These are phyloP conservation scores for Botryotinia calthae DNA, from an alignment of 2,329 filamentous ascomycete genomes.

Conservation along the genomic window DNA sequence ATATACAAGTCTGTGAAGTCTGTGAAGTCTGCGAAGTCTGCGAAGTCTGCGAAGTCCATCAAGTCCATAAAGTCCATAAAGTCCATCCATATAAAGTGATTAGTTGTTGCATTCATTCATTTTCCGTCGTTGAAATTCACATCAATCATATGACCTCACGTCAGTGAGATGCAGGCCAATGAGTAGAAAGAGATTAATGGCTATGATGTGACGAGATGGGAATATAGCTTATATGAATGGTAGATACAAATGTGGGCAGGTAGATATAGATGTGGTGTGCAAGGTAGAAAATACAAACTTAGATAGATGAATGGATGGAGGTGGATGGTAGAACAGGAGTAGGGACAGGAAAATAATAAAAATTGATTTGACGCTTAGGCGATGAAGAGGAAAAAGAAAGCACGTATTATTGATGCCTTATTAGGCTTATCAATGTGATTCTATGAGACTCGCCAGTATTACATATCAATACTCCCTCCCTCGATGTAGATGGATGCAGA, in stretches of 20 bases:
- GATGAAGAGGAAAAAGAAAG: no score
- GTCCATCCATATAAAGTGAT: neutral
- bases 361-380: no score
- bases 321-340: no score
- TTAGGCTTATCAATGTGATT: no score
- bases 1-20: neutral
- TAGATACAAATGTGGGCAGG: neutral
- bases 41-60: no score
- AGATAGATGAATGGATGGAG: no score
- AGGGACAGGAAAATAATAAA: no score
- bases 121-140: neutral
- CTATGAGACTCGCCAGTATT: neutral
- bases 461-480: no score
- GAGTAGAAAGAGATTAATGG: neutral
- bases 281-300: no score
- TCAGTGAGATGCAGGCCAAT: slow-evolving; percentile 2
- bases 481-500: neutral
- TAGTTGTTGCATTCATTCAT: neutral
- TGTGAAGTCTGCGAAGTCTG: no score
- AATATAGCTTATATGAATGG: neutral
- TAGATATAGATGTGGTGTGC: neutral
- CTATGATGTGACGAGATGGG: neutral
- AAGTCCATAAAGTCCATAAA: no score
- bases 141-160: slow-evolving; percentile 2
- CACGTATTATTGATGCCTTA: no score